Base-by-base conservation (phyloP, 208 protist species). In the Trypanosoma cruzi region DNA sequence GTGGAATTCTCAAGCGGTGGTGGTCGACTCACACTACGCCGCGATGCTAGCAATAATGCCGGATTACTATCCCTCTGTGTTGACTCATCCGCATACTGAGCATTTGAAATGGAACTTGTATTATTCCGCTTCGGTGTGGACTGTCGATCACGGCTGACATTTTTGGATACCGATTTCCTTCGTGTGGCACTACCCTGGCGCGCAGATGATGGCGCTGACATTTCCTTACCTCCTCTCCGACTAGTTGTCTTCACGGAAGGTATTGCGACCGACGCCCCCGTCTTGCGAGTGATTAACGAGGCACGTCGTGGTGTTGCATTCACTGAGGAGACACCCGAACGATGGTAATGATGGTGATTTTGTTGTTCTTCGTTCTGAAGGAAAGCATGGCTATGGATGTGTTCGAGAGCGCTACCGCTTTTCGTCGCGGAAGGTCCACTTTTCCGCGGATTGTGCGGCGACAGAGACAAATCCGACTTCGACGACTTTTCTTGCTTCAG, bases 1-100 rank as follows among this genome's bases (percentile, higher is more conserved):
- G 73, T 11, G 77, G 73, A 28, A 65, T 66, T 26, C 71, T 80
- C 34, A 62, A 57, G 48, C 40, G 42, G 24, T 34, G 65, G 16
- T 36, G 62, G 44, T 1, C 49, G 60, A 0, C 8, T 46, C 1
- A 64, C 55, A 42, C 54, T 28, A 26, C 28, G 42, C 31, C 59
- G 46, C n/a, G 59, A 48, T 6, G 50, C 18, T 1, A 5, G 29
- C n/a, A n/a, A n/a, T n/a, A n/a, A n/a, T n/a, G n/a, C n/a, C n/a
- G n/a, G n/a, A n/a, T n/a, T n/a, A n/a, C n/a, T 10, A 10, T 40
- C 6, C 36, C 6, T 40, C 6, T 40, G 36, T 10, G 36, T 4
- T 10, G 36, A 10, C 4, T 10, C 36, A 40, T 10, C 36, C 36
- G 36, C 36, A 40, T 40, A 10, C 6, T 40, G 36, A 13, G 10